Base-by-base conservation (phyloP, 2,329 filamentous ascomycete genomes). In the Microdochium nivale region DNA sequence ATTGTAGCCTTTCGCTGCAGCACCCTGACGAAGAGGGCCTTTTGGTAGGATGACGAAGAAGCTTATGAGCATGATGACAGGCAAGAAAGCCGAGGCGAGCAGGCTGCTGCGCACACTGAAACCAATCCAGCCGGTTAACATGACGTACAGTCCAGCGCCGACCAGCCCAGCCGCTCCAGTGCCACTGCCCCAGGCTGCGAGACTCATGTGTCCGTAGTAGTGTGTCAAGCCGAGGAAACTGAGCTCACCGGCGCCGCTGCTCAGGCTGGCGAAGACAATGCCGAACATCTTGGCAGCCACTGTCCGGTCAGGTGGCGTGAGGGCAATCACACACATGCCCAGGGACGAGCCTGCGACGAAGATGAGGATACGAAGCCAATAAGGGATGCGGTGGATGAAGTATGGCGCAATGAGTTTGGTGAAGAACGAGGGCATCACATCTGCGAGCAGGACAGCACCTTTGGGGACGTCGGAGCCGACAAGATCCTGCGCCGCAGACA, bases 401-500 rank as follows among this genome's bases (percentile, higher is more conserved):
- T 97, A 96, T 1, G 94, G 94, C 0, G 89, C 90, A 62, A 90
- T 73, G 48, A 97, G 79, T 68, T 97, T 97, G 49, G 87, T 88
- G 51, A 88, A 67, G 69, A 99, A 95, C 11, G 88, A 90, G 1
- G 94, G 94, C 23, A 95, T 75, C 51, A 97, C 90, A 67, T 96
- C 90, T 66, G 90, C 90, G 55, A 97, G 87, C 51, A 97, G 84
- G 51, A 99, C 92, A 52, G 95, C 80, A 60, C 88, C 90, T 68
- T 97, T 97, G 49, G 94, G 94, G 1, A 96, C 78, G 57, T 76
- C 68, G 30, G 88, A 86, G 33, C 92, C 92, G 60, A 97, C 94
- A 55, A 99, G 87, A 64, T 99, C 94, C 62, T 96, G 87, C 3
- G 94, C 94, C 33, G 94, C 88, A 27, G 90, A 95, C 62, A 99